Conservation (phyloP, 768 basidiomycete genomes). For the Terana coerulea region DNA sequence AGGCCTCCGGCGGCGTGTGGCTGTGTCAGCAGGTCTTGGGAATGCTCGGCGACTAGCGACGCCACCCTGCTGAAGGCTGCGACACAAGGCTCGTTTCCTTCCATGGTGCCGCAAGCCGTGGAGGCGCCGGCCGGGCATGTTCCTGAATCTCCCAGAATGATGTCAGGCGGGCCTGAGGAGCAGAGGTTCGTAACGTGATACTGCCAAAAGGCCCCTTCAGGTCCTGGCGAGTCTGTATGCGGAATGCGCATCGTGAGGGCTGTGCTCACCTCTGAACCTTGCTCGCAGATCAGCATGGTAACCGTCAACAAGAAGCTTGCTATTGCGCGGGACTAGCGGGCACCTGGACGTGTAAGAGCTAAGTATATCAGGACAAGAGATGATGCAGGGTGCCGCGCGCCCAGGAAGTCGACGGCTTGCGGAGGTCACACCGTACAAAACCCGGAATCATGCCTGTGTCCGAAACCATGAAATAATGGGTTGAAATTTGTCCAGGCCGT, state of each 20-base stretch:
- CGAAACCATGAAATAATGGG: background rate
- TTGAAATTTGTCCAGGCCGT: too few relatives aligned
- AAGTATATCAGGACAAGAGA: conserved; percentile 1
- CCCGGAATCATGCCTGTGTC: background rate
- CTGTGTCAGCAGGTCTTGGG: too few relatives aligned
- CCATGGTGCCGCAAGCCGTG: conserved; percentile 2
- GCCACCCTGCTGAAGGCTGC: conserved; percentile 10
- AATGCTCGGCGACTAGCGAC: conserved; percentile 4
- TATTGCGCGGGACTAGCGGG: background rate
- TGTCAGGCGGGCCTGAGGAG: conserved; percentile 12
- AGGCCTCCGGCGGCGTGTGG: too few relatives aligned
- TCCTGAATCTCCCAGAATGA: conserved; percentile 12
- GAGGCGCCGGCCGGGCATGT: conserved; percentile 1
- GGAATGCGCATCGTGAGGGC: background rate
- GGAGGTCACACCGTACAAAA: background rate
- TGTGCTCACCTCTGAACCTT: conserved; percentile 7
- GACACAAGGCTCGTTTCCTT: conserved; percentile 7
- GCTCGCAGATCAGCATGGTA: conserved; percentile 5
- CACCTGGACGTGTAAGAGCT: background rate
- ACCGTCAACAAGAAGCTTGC: background rate
- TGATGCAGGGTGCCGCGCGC: too few relatives aligned
- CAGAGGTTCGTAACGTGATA: conserved; percentile 11
- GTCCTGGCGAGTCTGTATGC: too few relatives aligned
- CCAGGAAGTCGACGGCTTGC: background rate
- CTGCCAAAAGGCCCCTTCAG: background rate